Evolutionary conservation across 129 eudicot species (phyloP).

Genomic region (Tagetes erecta): DNA sequence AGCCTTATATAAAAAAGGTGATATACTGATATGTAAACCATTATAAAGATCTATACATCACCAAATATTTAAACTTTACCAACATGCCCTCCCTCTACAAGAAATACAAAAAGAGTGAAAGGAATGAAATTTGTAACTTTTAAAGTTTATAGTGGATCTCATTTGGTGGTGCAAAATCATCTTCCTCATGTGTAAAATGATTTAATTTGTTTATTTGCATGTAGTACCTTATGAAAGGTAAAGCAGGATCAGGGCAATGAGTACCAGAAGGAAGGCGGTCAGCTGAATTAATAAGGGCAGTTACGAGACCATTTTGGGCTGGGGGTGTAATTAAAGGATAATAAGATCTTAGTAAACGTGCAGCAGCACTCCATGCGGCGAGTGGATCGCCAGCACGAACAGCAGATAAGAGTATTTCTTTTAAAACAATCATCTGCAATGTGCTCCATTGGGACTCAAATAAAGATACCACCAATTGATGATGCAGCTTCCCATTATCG

Average conservation of each 20-base stretch:
- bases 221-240: slow-evolving; percentile 89
- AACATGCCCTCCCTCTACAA: background rate
- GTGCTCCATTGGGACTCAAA: slow-evolving; percentile 99
- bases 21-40: background rate
- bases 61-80: background rate
- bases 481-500: slow-evolving; percentile 73
- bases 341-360: slow-evolving; percentile 86
- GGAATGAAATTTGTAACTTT: background rate
- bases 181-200: background rate
- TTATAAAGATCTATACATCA: background rate
- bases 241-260: slow-evolving; percentile 92
- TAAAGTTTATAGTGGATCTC: background rate
- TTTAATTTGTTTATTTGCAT: background rate
- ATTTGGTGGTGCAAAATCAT: background rate
- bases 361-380: slow-evolving; percentile 99
- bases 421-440: slow-evolving; percentile 93
- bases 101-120: background rate
- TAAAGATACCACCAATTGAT: slow-evolving; percentile 67
- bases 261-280: slow-evolving; percentile 93
- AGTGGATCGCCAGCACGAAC: slow-evolving; percentile 98
- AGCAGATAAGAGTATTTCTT: slow-evolving; percentile 92
- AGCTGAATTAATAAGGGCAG: slow-evolving; percentile 79
- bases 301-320: slow-evolving; percentile 83
- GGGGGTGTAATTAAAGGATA: slow-evolving; percentile 95
- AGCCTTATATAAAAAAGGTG: background rate